Conservation (phyloP, 257 asterid species). For the Rauvolfia tetraphylla region DNA sequence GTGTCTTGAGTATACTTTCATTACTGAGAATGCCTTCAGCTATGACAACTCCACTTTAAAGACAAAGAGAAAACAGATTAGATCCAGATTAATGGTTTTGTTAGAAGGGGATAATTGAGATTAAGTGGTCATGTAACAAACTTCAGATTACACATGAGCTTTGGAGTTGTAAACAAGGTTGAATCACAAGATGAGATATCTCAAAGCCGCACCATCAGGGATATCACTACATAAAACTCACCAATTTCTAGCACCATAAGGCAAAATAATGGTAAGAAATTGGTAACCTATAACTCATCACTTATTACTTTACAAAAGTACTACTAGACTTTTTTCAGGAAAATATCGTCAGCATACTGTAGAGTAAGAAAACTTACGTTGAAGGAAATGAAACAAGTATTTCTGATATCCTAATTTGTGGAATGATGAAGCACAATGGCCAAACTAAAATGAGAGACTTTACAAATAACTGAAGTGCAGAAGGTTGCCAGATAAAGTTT, state of each 20-base stretch:
- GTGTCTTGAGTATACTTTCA: conserved; percentile 48
- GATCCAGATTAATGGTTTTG: not conserved
- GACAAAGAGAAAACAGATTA: conserved; percentile 17
- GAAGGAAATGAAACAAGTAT: not conserved
- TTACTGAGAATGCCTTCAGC: conserved; percentile 73
- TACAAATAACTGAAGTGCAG: not conserved
- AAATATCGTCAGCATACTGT: not conserved
- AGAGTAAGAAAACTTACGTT: not conserved
- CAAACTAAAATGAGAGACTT: not conserved
- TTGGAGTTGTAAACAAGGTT: not conserved
- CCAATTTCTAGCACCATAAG: not conserved
- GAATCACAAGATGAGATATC: not conserved
- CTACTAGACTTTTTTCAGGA: not conserved
- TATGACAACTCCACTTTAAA: conserved; percentile 90
- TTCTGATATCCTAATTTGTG: not conserved
- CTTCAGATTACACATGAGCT: not conserved
- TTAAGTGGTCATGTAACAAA: not conserved
- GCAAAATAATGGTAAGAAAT: not conserved
- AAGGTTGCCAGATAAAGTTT: not conserved
- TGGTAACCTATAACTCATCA: not conserved
- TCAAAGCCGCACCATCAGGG: not conserved
- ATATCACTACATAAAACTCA: not conserved
- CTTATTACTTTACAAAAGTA: not conserved
- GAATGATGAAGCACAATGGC: not conserved
- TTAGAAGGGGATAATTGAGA: not conserved